Percentiles rank a stretch among this genome's conserved stretches.
Conservation (phyloP, 225 moss, liverwort and hornwort genomes). For the Climacium dendroides region DNA sequence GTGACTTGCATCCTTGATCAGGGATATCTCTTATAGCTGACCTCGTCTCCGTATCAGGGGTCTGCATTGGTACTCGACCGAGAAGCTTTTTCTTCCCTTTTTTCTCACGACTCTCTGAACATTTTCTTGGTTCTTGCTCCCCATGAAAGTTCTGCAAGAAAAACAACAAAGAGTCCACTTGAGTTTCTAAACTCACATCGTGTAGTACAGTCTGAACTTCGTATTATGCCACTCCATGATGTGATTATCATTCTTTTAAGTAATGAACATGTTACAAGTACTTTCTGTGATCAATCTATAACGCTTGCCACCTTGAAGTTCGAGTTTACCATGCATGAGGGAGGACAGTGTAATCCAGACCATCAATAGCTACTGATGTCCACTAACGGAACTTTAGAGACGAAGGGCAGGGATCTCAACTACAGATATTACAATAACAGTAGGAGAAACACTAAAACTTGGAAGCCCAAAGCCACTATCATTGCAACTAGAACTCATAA, state of each 20-base stretch:
- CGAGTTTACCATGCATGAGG: not conserved
- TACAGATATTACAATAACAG: not conserved
- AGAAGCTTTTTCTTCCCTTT: slow-evolving; percentile 20
- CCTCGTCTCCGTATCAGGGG: not conserved
- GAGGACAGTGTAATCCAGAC: not conserved
- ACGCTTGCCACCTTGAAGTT: not conserved
- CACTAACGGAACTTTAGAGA: not conserved
- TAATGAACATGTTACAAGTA: not conserved
- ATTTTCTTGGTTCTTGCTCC: not conserved
- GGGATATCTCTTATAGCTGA: slow-evolving; percentile 4
- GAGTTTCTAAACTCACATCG: not conserved
- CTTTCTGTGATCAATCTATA: not conserved
- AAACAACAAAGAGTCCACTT: not conserved
- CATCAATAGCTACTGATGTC: not conserved
- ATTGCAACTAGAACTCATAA: not conserved
- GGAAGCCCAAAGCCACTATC: not conserved
- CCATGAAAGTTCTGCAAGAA: slow-evolving; percentile 8
- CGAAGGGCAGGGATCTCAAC: not conserved
- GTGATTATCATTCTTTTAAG: not conserved
- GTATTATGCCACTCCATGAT: not conserved
- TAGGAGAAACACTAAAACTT: not conserved
- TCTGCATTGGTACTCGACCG: slow-evolving; percentile 18
- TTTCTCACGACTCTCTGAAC: slow-evolving; percentile 2
- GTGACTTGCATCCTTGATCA: slow-evolving; percentile 35
- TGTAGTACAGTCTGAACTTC: too few species aligned